phyloP scores from a whole-genome alignment of 495 filamentous ascomycete genomes.

The Hypomontagnella monticulosa region DNA sequence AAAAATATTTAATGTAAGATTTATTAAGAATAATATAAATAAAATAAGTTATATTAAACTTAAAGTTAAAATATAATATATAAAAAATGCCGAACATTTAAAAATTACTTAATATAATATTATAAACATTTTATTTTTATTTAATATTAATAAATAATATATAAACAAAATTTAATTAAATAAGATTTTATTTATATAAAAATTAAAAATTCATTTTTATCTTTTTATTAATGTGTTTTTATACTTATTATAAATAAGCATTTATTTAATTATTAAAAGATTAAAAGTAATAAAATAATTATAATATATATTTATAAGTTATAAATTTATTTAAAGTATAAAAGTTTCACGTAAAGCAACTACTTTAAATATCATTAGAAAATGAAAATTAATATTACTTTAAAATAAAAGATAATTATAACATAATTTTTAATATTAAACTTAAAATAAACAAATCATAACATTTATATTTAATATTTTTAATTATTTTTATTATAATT shows the following conservation, averaged over 20 bases:
- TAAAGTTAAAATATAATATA: constrained; percentile 12
- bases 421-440: constrained; percentile 33
- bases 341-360: too few relatives aligned
- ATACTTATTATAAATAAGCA: constrained; percentile 28
- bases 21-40: too few relatives aligned
- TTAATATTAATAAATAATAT: constrained; percentile 55
- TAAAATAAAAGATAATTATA: constrained; percentile 25
- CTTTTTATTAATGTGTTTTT: constrained; percentile 37
- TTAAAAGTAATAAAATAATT: too few relatives aligned
- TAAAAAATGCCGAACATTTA: constrained; percentile 58
- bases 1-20: too few relatives aligned
- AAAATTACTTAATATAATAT: constrained; percentile 58
- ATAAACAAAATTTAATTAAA: constrained; percentile 42
- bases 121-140: constrained; percentile 54
- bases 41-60: too few relatives aligned
- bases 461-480: constrained; percentile 23
- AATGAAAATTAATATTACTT: constrained; percentile 18
- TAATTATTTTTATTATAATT: neutral
- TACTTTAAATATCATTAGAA: constrained; percentile 21
- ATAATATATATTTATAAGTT: constrained; percentile 34
- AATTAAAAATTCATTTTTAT: too few relatives aligned
- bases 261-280: constrained; percentile 1
- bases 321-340: constrained; percentile 25
- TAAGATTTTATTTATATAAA: constrained; percentile 41
- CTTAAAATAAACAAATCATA: constrained; percentile 15